Base-by-base conservation (phyloP, 1,139 yeast species). In the Kazachstania sp. region DNA sequence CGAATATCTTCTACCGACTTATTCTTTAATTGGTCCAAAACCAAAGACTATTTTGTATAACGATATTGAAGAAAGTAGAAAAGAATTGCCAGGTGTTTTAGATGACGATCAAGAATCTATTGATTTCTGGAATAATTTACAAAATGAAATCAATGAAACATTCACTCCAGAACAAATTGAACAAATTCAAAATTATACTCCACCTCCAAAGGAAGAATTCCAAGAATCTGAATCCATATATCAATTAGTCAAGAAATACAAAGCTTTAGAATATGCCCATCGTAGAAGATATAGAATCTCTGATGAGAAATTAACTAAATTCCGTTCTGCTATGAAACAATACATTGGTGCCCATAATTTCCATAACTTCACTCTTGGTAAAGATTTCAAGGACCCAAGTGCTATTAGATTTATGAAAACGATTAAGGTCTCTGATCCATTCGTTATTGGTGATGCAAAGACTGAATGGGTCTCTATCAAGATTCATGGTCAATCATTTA, bases 381-480 rank as follows among this genome's bases (percentile, higher is more conserved):
- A 92, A 65, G 68, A 75, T n/a, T 87, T 76, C 68, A 83, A 79
- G 56, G 97, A 92, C 58, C 83, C 95, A 28, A 83, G 95, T 54
- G 83, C 96, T 1, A 74, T 76, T 50, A 73, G 99, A 59, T 84
- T 71, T 65, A 90, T 92, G 87, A 86, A 85, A 60, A 70, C 77
- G 15, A 74, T 94, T 47, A 74, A 76, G 0, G 95, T 87, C 0
- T 78, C 88, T n/a, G 95, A 86, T 2, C 98, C 98, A 3, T 86
- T 87, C 66, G 82, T 86, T 44, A 90, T 94, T 57, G 86, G 90
- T 59, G 88, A 86, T 45, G 86, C 94, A 5, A 92, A 87, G 59
- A 88, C 97, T 5, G 97, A 92, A 64, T 92, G 99, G 99, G 77
- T 87, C 4, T 86, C 96, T 1, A 83, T 94, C 60, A 92, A 92